Evolutionary conservation across 257 asterid species (phyloP).

Genomic region (Penstemon newberryi): DNA sequence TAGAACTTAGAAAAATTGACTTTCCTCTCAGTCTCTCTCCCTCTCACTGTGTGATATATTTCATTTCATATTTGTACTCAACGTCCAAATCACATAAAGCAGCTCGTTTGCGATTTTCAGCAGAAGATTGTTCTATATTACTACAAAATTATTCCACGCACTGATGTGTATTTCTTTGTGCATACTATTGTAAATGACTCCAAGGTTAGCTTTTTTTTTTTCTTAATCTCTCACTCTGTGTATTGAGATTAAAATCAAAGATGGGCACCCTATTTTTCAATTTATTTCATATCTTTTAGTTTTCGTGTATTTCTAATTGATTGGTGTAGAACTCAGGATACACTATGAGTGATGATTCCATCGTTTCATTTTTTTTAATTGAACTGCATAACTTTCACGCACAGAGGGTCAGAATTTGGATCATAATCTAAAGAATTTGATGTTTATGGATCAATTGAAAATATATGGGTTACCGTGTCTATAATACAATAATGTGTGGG

Average conservation of each 20-base stretch:
- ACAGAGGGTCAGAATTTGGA: not conserved
- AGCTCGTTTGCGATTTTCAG: not conserved
- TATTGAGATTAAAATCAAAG: not conserved
- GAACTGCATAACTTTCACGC: constrained; percentile 12
- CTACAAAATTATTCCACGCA: constrained; percentile 3
- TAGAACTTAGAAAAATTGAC: not conserved
- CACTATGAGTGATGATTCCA: constrained; percentile 11
- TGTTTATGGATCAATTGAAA: no score
- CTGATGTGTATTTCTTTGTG: constrained; percentile 11
- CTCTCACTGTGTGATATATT: no score
- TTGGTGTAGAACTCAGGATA: constrained; percentile 24
- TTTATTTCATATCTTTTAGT: not conserved
- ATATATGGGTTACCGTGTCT: no score
- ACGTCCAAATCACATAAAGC: constrained; percentile 9
- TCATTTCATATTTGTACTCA: not conserved
- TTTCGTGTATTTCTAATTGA: not conserved
- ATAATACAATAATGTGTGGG: no score
- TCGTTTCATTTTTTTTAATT: not conserved
- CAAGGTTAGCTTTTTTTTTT: not conserved
- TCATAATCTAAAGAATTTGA: constrained; percentile 23
- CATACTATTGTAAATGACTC: constrained; percentile 8
- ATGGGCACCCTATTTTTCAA: not conserved
- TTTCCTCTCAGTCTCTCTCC: not conserved
- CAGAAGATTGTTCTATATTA: not conserved
- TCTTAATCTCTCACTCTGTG: not conserved